A percentile compares a stretch with the other conserved stretches of the same genome.
Conservation (phyloP, 179 eudicot species). For the Patellifolia procumbens region DNA sequence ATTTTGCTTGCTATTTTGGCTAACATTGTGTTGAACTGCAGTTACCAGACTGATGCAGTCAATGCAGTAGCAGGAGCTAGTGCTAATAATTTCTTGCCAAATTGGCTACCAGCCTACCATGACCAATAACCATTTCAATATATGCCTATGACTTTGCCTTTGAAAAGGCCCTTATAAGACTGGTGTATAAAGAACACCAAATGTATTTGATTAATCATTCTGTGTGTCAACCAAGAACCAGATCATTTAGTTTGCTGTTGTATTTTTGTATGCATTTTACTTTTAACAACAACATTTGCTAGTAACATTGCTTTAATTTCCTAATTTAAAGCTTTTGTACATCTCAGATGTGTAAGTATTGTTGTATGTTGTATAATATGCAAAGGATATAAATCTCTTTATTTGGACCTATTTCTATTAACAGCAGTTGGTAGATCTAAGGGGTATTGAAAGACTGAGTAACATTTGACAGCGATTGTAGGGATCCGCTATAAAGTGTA, state of each 20-base stretch:
- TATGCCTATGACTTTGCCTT: not conserved
- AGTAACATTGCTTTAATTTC: not conserved
- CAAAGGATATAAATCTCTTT: not conserved
- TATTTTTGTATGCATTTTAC: conserved; percentile 11
- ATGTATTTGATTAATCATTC: not conserved
- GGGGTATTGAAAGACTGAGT: no score
- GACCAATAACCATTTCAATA: not conserved
- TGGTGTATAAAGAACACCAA: conserved; percentile 15
- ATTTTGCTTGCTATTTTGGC: no score
- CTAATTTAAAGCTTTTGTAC: not conserved
- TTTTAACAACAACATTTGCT: not conserved
- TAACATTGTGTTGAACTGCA: conserved; percentile 24
- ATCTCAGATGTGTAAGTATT: not conserved
- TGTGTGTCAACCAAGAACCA: conserved; percentile 6
- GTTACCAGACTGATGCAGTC: conserved; percentile 60
- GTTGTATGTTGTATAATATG: not conserved
- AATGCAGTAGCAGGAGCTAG: conserved; percentile 50
- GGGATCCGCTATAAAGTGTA: no score
- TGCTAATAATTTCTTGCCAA: conserved; percentile 60
- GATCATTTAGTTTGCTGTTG: not conserved
- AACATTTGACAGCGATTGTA: no score
- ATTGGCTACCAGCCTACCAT: conserved; percentile 51
- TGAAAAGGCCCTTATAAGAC: conserved; percentile 4
- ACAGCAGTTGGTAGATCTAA: no score
- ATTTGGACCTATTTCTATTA: no score